These are phyloP conservation scores for Alternaria solani DNA, from an alignment of 2,329 filamentous ascomycete genomes.

Conservation along the genomic window DNA sequence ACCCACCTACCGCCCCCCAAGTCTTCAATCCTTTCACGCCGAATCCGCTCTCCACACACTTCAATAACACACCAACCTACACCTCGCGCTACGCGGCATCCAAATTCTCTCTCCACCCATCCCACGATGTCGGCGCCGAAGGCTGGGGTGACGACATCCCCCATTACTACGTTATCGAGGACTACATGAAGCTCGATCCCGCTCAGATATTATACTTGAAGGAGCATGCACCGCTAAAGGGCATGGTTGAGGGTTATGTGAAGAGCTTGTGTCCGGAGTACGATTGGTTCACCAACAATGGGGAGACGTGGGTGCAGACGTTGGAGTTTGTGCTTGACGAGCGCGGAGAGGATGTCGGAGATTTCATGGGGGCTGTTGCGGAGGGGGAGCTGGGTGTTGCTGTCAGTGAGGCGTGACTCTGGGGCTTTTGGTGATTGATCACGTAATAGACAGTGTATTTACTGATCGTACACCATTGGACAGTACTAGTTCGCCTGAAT, in stretches of 20 bases:
- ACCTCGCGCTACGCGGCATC: slow-evolving; percentile 53
- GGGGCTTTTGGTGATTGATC: not conserved
- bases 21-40: slow-evolving; percentile 43
- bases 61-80: slow-evolving; percentile 45
- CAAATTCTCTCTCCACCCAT: slow-evolving; percentile 58
- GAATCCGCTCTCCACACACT: slow-evolving; percentile 46
- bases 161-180: slow-evolving; percentile 70
- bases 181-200: slow-evolving; percentile 70
- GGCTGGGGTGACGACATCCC: slow-evolving; percentile 71
- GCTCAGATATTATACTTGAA: slow-evolving; percentile 66
- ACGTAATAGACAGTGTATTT: not conserved
- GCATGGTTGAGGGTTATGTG: slow-evolving; percentile 65
- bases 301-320: slow-evolving; percentile 68
- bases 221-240: slow-evolving; percentile 64
- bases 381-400: slow-evolving; percentile 75
- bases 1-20: slow-evolving; percentile 49
- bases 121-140: slow-evolving; percentile 64
- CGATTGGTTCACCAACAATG: slow-evolving; percentile 70
- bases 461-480: not conserved
- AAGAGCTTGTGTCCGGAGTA: slow-evolving; percentile 52
- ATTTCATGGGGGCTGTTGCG: slow-evolving; percentile 71
- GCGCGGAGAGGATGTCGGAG: slow-evolving; percentile 60
- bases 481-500: not conserved
- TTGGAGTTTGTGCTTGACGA: slow-evolving; percentile 64
- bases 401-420: slow-evolving; percentile 16